These are phyloP conservation scores for Taphrina wiesneri DNA, from an alignment of 1,139 yeast species.

Conservation along the genomic window DNA sequence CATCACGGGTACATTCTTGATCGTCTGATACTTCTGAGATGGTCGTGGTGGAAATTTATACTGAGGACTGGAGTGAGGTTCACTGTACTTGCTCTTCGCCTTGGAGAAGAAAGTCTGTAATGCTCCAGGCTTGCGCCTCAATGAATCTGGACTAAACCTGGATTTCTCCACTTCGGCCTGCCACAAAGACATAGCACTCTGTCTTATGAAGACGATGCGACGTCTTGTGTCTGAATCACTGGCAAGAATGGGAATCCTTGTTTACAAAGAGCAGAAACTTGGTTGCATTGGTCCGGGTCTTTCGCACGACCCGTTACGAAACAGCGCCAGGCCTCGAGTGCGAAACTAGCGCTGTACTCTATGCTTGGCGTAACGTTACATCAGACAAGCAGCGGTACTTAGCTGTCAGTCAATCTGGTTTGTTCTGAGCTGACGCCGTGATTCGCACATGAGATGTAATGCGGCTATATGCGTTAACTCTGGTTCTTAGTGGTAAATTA, in stretches of 20 bases:
- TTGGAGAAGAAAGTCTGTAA: not conserved
- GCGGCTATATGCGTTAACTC: no score
- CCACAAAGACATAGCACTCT: constrained; percentile 8
- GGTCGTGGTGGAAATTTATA: not conserved
- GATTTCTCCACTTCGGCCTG: constrained; percentile 21
- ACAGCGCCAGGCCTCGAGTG: not conserved
- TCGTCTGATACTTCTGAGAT: not conserved
- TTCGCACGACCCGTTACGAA: not conserved
- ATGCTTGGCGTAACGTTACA: no score
- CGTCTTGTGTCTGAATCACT: not conserved
- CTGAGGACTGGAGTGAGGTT: not conserved
- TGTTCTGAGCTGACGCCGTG: no score
- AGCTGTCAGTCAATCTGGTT: no score
- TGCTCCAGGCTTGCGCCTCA: not conserved
- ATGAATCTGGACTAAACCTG: constrained; percentile 6
- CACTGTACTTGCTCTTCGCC: not conserved
- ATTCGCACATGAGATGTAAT: no score
- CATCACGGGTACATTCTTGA: not conserved
- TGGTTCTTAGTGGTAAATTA: no score
- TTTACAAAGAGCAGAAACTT: not conserved
- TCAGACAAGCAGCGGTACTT: no score
- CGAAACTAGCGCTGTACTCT: not conserved
- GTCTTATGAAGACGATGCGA: not conserved
- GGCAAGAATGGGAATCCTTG: not conserved
- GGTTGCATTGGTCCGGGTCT: not conserved